These are phyloP conservation scores for Penicillium sp. DNA, from an alignment of 2,329 filamentous ascomycete genomes.

Conservation along the genomic window DNA sequence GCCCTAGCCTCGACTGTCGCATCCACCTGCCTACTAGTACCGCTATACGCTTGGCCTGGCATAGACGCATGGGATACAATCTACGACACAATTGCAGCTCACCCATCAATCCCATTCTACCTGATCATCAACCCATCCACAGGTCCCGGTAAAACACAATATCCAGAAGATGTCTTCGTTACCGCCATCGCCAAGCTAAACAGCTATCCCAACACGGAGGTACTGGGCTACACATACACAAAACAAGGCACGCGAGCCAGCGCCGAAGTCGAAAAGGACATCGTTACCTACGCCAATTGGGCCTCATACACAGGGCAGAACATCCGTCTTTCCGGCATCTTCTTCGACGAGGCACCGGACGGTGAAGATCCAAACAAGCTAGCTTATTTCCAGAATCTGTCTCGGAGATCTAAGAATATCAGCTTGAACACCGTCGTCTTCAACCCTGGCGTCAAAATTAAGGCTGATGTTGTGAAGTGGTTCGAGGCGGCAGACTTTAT, in stretches of 20 bases:
- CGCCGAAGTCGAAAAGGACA: constrained; percentile 34
- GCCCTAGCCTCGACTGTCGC: constrained; percentile 10
- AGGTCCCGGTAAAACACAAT: constrained; percentile 33
- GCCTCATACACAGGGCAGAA: constrained; percentile 17
- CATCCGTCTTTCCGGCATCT: constrained; percentile 39
- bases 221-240: constrained; percentile 45
- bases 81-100: constrained; percentile 19
- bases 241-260: constrained; percentile 32
- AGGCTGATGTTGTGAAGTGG: constrained; percentile 9
- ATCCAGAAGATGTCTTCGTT: constrained; percentile 37
- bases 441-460: constrained; percentile 16
- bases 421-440: constrained; percentile 12
- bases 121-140: constrained; percentile 32
- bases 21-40: constrained; percentile 21
- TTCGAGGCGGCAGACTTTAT: constrained; percentile 19
- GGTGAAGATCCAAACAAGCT: constrained; percentile 18
- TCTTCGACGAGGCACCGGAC: constrained; percentile 40
- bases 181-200: constrained; percentile 38
- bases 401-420: constrained; percentile 14
- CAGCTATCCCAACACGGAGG: constrained; percentile 37
- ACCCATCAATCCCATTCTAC: constrained; percentile 28
- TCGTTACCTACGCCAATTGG: constrained; percentile 42
- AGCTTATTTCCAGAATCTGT: constrained; percentile 22
- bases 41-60: constrained; percentile 27
- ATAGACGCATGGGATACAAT: constrained; percentile 23